phyloP scores from a whole-genome alignment of 1,139 yeast genomes.

The Diutina catenulata region DNA sequence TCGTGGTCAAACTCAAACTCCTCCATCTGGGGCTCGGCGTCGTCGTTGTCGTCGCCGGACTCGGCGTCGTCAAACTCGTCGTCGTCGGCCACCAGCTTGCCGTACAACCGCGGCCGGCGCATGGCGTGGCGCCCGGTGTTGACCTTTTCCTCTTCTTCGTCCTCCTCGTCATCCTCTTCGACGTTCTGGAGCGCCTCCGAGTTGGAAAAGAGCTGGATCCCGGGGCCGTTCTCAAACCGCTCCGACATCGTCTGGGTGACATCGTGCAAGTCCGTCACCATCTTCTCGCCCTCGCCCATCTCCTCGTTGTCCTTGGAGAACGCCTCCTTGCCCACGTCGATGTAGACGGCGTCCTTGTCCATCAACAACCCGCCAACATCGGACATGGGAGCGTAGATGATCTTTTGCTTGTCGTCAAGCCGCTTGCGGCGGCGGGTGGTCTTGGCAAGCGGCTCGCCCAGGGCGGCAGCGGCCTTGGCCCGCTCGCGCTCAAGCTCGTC shows the following conservation, averaged over 20 bases:
- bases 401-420: slow-evolving; percentile 85
- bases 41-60: slow-evolving; percentile 22
- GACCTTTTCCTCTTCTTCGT: slow-evolving; percentile 12
- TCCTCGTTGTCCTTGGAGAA: slow-evolving; percentile 53
- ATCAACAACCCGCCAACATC: slow-evolving; percentile 97
- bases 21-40: slow-evolving; percentile 25
- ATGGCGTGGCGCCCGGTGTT: slow-evolving; percentile 44
- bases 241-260: slow-evolving; percentile 56
- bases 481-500: slow-evolving; percentile 70
- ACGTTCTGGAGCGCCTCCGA: slow-evolving; percentile 36
- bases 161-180: slow-evolving; percentile 20
- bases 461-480: slow-evolving; percentile 48
- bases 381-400: slow-evolving; percentile 97
- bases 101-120: slow-evolving; percentile 51
- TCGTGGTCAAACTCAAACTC: slow-evolving; percentile 19
- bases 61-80: slow-evolving; percentile 33
- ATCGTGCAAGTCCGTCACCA: slow-evolving; percentile 72
- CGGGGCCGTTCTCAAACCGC: slow-evolving; percentile 51
- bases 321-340: slow-evolving; percentile 64
- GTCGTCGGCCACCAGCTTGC: slow-evolving; percentile 39
- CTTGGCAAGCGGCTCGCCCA: slow-evolving; percentile 43
- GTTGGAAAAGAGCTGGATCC: slow-evolving; percentile 58
- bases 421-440: slow-evolving; percentile 59
- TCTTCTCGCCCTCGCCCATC: slow-evolving; percentile 69
- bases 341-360: slow-evolving; percentile 94